Base-by-base conservation (phyloP, 2,329 filamentous ascomycete species). In the Pseudogymnoascus sp. region DNA sequence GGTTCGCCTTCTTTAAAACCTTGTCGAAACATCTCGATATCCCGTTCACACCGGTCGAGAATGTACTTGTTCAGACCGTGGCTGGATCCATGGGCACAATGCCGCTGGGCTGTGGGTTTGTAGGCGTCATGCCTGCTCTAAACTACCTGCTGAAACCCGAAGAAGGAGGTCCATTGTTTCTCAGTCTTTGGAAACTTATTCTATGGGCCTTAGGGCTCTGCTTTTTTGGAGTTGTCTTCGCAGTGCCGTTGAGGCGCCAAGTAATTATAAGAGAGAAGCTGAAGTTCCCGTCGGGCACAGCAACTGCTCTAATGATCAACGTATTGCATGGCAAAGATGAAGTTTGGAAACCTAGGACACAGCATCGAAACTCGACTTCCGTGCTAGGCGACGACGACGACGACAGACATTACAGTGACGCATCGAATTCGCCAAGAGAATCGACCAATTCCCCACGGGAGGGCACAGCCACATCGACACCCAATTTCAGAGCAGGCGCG, bases 221-320 rank as follows among this genome's bases (percentile, higher is more conserved):
- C 72, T 93, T 97, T 71, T 99, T 99, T 72, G 94, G 94, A 0
- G 94, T 97, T 1, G 88, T 97, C 1, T 97, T 99, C 77, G 94
- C 92, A 0, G 93, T 99, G 12, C 94, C 94, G 0, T 72, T 97
- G 62, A 83, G 94, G 55, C 89, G 86, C 62, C 91, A 99, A 76
- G 92, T 97, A 62, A 95, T 99, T 64, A 91, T 99, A 62, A 79
- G 89, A 63, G 94, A 99, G 77, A 90, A 92, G 72, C 77, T 99
- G 63, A 94, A 90, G 72, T 99, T 99, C 69, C 94, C 94, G 0
- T 96, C 91, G 69, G 94, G 94, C 0, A 97, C 95, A 62, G 95
- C 94, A 58, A 97, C 94, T 1, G 94, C 94, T 0, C 82, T 97
- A 19, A 87, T 99, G 79, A 97, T 99, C 67, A 86, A 87, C 3